These are phyloP conservation scores for Ogataea methanolica DNA, from an alignment of 805 yeast genomes.

Conservation along the genomic window DNA sequence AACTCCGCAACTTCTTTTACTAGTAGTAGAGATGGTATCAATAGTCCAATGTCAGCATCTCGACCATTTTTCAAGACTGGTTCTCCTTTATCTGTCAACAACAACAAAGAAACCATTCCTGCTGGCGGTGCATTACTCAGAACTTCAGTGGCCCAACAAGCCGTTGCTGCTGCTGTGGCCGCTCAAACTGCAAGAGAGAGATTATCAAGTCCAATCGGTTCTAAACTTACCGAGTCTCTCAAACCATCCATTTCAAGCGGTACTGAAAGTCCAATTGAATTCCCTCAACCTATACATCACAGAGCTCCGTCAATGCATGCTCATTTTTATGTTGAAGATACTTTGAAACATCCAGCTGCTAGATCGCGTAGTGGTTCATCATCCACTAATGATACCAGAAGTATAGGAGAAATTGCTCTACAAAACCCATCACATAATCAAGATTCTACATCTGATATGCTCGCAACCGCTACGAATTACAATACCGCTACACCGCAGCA, in stretches of 20 bases:
- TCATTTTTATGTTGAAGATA: constrained; percentile 69
- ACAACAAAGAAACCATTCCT: constrained; percentile 16
- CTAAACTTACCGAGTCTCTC: constrained; percentile 25
- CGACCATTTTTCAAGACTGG: constrained; percentile 1
- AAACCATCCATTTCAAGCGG: background rate
- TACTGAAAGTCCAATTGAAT: background rate
- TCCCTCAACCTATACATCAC: constrained; percentile 32
- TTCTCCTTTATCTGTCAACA: constrained; percentile 3
- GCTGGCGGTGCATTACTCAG: constrained; percentile 28
- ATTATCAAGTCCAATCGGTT: constrained; percentile 7
- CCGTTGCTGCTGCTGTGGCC: constrained; percentile 36
- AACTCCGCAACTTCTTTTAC: constrained; percentile 4
- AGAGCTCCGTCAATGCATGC: constrained; percentile 69
- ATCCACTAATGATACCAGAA: constrained; percentile 24
- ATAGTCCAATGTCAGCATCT: background rate
- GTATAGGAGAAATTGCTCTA: background rate
- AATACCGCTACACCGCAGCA: background rate
- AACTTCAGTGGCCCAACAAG: constrained; percentile 34
- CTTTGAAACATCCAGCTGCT: constrained; percentile 45
- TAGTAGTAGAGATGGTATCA: background rate
- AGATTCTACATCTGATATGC: background rate
- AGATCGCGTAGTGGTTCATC: constrained; percentile 32
- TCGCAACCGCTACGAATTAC: constrained; percentile 1
- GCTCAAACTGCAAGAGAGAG: constrained; percentile 33
- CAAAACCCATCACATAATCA: background rate